These are phyloP conservation scores for Stevia rebaudiana DNA, from an alignment of 140 eudicot genomes.

Conservation along the genomic window DNA sequence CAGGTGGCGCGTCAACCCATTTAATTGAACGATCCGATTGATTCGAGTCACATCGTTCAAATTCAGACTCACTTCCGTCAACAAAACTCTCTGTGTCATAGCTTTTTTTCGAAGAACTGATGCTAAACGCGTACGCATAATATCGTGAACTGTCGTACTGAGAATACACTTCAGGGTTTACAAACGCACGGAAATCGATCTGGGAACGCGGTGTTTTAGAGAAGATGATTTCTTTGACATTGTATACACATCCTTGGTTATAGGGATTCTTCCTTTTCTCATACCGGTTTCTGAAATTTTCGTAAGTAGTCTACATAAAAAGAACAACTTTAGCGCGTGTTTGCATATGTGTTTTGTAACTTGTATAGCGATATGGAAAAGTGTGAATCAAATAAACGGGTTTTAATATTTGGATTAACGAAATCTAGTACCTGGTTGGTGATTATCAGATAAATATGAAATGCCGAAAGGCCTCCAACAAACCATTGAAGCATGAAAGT, in stretches of 20 bases:
- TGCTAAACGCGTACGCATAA: conserved; percentile 22
- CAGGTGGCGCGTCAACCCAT: conserved; percentile 26
- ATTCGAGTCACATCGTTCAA: conserved; percentile 32
- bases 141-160: conserved; percentile 22
- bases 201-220: conserved; percentile 40
- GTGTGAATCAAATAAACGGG: neutral
- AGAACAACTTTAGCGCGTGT: neutral
- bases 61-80: conserved; percentile 26
- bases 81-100: conserved; percentile 32
- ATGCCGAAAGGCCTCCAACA: conserved; percentile 59
- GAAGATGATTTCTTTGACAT: conserved; percentile 39
- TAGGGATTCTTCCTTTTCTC: conserved; percentile 49
- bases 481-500: conserved; percentile 51
- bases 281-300: conserved; percentile 44
- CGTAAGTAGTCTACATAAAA: conserved; percentile 54
- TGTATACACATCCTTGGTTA: conserved; percentile 41
- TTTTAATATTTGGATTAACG: neutral
- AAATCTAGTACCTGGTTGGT: conserved; percentile 48
- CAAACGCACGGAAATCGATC: conserved; percentile 34
- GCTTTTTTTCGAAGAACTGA: conserved; percentile 30
- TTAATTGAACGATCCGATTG: conserved; percentile 23
- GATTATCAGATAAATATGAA: conserved; percentile 47
- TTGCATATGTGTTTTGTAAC: neutral
- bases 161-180: conserved; percentile 28
- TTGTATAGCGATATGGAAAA: neutral